Base-by-base conservation (phyloP, 2,329 filamentous ascomycete genomes). In the Pseudopyricularia javanii region DNA sequence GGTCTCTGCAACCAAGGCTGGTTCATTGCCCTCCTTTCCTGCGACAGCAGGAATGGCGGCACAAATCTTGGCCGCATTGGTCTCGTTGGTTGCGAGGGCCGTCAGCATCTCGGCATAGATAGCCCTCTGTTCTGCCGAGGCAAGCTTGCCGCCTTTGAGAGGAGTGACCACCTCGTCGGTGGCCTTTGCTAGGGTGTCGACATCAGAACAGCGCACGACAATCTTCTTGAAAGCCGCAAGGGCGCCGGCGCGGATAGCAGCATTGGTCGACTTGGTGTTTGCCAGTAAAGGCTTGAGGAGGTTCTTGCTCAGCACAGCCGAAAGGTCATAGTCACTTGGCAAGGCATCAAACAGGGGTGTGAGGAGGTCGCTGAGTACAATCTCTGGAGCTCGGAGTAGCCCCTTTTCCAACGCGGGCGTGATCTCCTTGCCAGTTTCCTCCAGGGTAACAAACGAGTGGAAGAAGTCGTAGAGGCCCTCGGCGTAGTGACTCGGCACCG, bases 181-280 rank as follows among this genome's bases (percentile, higher is more conserved):
- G 45, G 91, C 78, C 61, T 86, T 84, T 34, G 80, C 75, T 43
- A 95, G 69, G 4, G 75, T 67, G 3, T 72, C 65, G 6, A 74
- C 67, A 57, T 88, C 78, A 49, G 70, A 64, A 58, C 81, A 86
- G 59, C 78, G 76, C 43, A 70, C 66, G 30, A 88, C 78, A n/a
- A 91, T 73, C 9, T 79, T 77, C 57, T 78, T 76, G 65, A 97
- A 95, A 7, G 86, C 86, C 37, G 77, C 74, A 22, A 91, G 70
- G 8, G 88, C 86, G 24, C 89, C 90, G 56, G 79, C 79, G 53
- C 91, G 83, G 56, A 96, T 88, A 2, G 69, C 68, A 14, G 80
- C 72, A 65, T 95, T 97, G 62, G 86, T 91, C 1, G 93, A 97
- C 67, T 95, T 96, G 66, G 91, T 75, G 63, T 90, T 95, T 40